Evolutionary conservation across 371 early-diverging fungal species (phyloP).

Genomic region (Mortierella sp.): DNA sequence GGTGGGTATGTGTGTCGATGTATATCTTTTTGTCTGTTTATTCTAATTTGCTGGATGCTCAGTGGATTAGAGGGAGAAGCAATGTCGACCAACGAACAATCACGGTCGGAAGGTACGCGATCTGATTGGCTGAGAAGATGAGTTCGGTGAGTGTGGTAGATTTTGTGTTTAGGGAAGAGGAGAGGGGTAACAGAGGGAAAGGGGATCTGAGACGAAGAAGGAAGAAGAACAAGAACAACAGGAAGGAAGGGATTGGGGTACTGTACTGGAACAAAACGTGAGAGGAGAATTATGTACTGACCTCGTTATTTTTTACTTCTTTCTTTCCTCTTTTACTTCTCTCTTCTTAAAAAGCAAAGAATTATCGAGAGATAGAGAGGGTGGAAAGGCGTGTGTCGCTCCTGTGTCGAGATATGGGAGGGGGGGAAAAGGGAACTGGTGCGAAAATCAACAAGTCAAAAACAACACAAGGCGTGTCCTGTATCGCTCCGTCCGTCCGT

Average conservation of each 20-base stretch:
- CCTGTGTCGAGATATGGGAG: not conserved
- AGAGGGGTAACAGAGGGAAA: not conserved
- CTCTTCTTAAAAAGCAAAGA: not conserved
- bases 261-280: not conserved
- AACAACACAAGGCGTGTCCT: not conserved
- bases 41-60: not conserved
- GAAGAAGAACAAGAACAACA: not conserved
- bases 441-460: not conserved
- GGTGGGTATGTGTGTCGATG: not conserved
- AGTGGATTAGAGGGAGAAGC: constrained; percentile 9
- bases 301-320: not conserved
- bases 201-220: not conserved
- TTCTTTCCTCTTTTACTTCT: not conserved
- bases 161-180: constrained; percentile 1
- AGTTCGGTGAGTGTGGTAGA: constrained; percentile 4
- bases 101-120: constrained; percentile 41
- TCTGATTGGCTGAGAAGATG: constrained; percentile 30
- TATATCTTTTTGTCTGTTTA: not conserved
- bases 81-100: constrained; percentile 26
- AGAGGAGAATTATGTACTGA: not conserved
- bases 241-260: not conserved
- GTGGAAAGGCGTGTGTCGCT: not conserved
- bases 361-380: not conserved
- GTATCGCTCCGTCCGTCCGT: not conserved
- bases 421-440: not conserved